Conservation (phyloP, 208 protist genomes). For the Wallacemonas sp. region DNA sequence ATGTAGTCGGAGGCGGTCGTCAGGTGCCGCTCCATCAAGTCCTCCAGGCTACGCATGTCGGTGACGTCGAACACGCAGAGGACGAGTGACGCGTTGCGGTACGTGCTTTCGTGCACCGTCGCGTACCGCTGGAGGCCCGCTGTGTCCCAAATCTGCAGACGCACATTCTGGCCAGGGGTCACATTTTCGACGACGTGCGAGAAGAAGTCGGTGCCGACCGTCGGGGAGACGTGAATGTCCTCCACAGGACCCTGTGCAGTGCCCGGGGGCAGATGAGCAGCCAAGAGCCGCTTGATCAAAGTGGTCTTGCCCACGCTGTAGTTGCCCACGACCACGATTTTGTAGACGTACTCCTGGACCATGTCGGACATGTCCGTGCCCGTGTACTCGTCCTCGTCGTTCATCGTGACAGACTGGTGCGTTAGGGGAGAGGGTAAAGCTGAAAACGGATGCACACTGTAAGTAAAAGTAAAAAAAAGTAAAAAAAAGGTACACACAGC, state of each 20-base stretch:
- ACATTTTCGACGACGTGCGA: constrained; percentile 37
- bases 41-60: constrained; percentile 85
- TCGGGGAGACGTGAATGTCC: constrained; percentile 28
- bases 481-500: no score
- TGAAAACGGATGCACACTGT: no score
- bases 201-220: constrained; percentile 71
- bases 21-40: constrained; percentile 35
- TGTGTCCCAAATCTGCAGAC: constrained; percentile 81
- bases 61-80: constrained; percentile 97
- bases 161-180: constrained; percentile 34
- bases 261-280: background rate
- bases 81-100: constrained; percentile 91
- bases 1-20: constrained; percentile 30
- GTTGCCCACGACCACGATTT: constrained; percentile 52
- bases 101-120: constrained; percentile 85
- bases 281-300: constrained; percentile 53
- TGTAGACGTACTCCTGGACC: constrained; percentile 47
- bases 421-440: no score
- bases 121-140: constrained; percentile 95
- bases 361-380: constrained; percentile 14
- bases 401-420: background rate
- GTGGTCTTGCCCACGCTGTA: constrained; percentile 73
- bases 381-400: constrained; percentile 49
- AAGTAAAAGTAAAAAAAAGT: no score
- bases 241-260: background rate